Base-by-base conservation (phyloP, 1,284 basidiomycete species). In the Fomitopsis schrenkii region DNA sequence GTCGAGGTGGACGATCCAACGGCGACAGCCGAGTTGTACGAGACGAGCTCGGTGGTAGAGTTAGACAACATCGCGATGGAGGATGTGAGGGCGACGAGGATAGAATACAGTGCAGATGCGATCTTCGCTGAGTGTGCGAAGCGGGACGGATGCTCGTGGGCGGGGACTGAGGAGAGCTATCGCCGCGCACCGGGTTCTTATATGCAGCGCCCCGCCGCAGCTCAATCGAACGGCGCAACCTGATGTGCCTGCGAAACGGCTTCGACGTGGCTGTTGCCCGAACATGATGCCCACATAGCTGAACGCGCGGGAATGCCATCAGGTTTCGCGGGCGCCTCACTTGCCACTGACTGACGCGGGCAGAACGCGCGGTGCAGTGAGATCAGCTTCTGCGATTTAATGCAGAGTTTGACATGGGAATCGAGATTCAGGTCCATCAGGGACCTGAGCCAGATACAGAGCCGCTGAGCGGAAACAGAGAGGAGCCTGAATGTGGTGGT, bases 1-100 rank as follows among this genome's bases (percentile, higher is more conserved):
- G 57, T 55, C 35, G 60, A 62, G 26, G 40, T 30, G 45, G 62
- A 19, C 26, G 61, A 58, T 7, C 8, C 48, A 17, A 66, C 45
- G 52, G 58, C 28, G 35, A 60, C 42, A 17, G 58, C 42, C 45
- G 44, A 52, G 56, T 61, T 65, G 35, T 28, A 45, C 41, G 48
- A 41, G 22, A 57, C 33, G 48, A 45, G 55, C 38, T 40, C 38
- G 46, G 14, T 41, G 15, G 38, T 10, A 12, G 12, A 44, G 55
- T 55, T 10, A 30, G 42, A 52, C 22, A 41, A 36, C 46, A 61
- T 53, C 38, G 38, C 38, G 38, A 40, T 40, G 38, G 38, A 40
- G 38, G 59, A 28, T 42, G 59, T 28, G 19, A 50, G 7, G 26
- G 38, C 26, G 33, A 22, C 35, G 40, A 46, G 58, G 28, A 26